Evolutionary conservation across 2,329 filamentous ascomycete species (phyloP), one percentile per base, ranked within the genome.

Genomic region (Pestalotiopsis sp.): DNA sequence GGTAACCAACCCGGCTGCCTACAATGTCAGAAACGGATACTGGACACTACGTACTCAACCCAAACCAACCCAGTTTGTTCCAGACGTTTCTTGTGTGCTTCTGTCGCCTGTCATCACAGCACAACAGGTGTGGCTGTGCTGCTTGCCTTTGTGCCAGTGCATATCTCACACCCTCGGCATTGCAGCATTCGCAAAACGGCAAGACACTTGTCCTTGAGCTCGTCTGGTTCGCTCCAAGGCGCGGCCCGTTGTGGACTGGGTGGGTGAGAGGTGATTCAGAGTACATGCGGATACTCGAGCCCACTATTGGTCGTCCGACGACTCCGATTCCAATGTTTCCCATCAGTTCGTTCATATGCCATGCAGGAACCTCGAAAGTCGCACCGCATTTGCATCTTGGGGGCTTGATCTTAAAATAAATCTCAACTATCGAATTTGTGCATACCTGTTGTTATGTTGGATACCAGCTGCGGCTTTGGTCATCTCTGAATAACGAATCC

Each of bases 311-410:
- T n/a, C 38, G 38, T 25, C 17, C 41, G 57, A 59, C 57, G 11
- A 64, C 38, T 20, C 39, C 39, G 39, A n/a, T 25, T 31, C 20
- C n/a, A 17, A 6, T 20, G 39, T 36, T 1, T 41, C 31, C 36
- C 23, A 41, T 14, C n/a, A n/a, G 31, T 45, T 17, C 11, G 3
- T 14, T 49, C 39, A 23, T 45, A n/a, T 14, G 11, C 38, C 12
- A 64, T 64, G 61, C 61, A 64, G 61, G 61, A 64, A 64, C 61
- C 20, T 25, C 39, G 36, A 64, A 14, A 64, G 41, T 64, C 39
- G 23, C 61, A 64, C 61, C 38, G 39, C 61, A 62, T 59, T 52
- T 27, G 31, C 27, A 20, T 39, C 17, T 39, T 62, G 14, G 31
- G 31, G 17, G 12, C 31, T 7, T 62, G 27, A 38, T 62, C 59